These are phyloP conservation scores for Ascoidea asiatica DNA, from an alignment of 805 yeast genomes.

Conservation along the genomic window DNA sequence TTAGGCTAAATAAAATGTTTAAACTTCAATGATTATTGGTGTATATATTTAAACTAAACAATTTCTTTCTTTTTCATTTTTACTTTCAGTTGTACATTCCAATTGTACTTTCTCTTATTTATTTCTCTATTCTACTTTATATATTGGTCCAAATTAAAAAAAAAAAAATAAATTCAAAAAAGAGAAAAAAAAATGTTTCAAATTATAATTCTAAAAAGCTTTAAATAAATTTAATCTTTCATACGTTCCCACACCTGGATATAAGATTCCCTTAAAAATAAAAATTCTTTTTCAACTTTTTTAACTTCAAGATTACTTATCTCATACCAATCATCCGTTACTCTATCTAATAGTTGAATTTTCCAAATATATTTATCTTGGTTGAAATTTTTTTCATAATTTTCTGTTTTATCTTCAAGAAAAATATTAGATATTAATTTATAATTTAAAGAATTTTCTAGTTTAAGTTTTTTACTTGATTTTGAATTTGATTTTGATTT, in stretches of 20 bases:
- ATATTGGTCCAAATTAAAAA: no score
- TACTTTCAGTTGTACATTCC: no score
- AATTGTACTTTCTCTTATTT: no score
- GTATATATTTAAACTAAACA: no score
- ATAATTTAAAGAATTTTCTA: slow-evolving; percentile 19
- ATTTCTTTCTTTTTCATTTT: no score
- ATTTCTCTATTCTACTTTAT: no score
- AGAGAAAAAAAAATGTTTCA: no score
- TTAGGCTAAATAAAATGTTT: no score
- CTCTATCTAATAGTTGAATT: slow-evolving; percentile 30
- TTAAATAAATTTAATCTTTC: background rate
- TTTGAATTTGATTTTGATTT: slow-evolving; percentile 11
- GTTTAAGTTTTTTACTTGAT: no score
- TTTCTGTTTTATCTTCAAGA: slow-evolving; percentile 16
- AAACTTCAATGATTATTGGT: no score
- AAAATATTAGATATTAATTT: slow-evolving; percentile 36
- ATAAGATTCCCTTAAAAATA: slow-evolving; percentile 49
- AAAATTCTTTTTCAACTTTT: slow-evolving; percentile 37
- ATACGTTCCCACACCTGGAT: slow-evolving; percentile 52
- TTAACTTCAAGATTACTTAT: slow-evolving; percentile 37
- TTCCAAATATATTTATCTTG: slow-evolving; percentile 26
- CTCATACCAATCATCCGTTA: slow-evolving; percentile 39
- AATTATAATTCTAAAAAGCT: no score
- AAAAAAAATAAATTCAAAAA: no score
- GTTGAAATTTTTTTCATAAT: slow-evolving; percentile 5